Evolutionary conservation across 352 stramenopile species (phyloP), one percentile per base, ranked within the genome.

Genomic region (Pythium guiyangense): DNA sequence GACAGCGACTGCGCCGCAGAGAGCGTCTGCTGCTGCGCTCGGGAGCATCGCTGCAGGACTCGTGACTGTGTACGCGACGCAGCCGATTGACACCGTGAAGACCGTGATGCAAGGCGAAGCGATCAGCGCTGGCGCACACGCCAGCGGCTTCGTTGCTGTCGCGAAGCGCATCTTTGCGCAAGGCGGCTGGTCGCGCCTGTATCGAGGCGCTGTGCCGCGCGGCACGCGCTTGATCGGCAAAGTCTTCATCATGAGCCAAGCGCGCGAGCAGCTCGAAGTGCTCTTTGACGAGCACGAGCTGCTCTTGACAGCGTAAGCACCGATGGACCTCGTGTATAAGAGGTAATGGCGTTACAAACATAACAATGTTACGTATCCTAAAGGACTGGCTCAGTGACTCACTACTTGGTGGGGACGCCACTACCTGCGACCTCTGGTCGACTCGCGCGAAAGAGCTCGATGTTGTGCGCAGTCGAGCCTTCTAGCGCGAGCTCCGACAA

Each of bases 31-130:
- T 2, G 85, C 79, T 10, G 64, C 77, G 6, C 69, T 73, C 26
- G 84, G 82, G 20, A 92, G 84, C 50, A 68, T 90, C 29, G 54
- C 81, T n/a, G 80, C 84, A 6, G 84, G 84, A 1, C 69, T 94
- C 18, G 64, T 90, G 27, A 90, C 84, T 1, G 82, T 94, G 17
- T 74, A 74, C 52, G 80, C 63, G 34, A 94, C 81, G 49, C 84
- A 94, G 66, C 84, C 84, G 5, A 64, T 94, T 10, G 84, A 94
- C 54, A 94, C 83, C 12, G 57, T 94, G 54, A 94, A 94, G 72
- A 94, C 84, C 0, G 79, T 94, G 26, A 88, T 92, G 74, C 84
- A 94, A 57, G 84, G 84, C 34, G 79, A 94, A 52, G 80, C 81
- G 17, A 67, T 91, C 60, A 47, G 52, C 27, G 50, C 86, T 15